Conservation (phyloP, 768 basidiomycete genomes). For the Sporobolomyces pararoseus region DNA sequence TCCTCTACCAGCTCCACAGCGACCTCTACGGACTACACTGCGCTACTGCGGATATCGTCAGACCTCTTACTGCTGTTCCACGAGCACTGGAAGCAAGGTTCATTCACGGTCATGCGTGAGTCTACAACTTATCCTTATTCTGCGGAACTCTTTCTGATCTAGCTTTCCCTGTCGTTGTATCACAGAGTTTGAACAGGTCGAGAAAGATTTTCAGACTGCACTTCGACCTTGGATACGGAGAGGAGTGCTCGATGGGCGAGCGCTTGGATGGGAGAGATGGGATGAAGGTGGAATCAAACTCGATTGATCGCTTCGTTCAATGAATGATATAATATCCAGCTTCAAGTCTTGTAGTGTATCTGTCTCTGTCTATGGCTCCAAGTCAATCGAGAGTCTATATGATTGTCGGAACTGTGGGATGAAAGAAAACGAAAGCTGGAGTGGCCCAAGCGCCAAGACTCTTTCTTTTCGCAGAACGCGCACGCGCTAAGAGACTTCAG, state of each 20-base stretch:
- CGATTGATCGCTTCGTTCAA: background rate
- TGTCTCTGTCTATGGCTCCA: no score
- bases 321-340: background rate
- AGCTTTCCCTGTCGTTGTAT: background rate
- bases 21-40: constrained; percentile 5
- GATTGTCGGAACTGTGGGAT: no score
- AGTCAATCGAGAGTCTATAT: no score
- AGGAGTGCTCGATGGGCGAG: constrained; percentile 32
- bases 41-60: constrained; percentile 16
- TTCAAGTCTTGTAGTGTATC: no score
- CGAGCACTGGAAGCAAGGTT: constrained; percentile 25
- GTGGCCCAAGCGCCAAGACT: no score
- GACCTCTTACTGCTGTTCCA: constrained; percentile 37
- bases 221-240: constrained; percentile 33
- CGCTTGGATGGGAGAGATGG: constrained; percentile 30
- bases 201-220: constrained; percentile 8
- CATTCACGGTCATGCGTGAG: constrained; percentile 34
- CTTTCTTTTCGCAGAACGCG: no score
- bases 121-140: background rate
- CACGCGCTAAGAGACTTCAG: no score
- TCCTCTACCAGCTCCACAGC: background rate
- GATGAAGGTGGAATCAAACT: constrained; percentile 28
- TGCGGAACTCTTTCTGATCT: no score
- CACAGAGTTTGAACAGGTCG: constrained; percentile 32
- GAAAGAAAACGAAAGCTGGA: no score